phyloP scores from a whole-genome alignment of 2,329 filamentous ascomycete genomes.

The Arthrobotrys iridis region DNA sequence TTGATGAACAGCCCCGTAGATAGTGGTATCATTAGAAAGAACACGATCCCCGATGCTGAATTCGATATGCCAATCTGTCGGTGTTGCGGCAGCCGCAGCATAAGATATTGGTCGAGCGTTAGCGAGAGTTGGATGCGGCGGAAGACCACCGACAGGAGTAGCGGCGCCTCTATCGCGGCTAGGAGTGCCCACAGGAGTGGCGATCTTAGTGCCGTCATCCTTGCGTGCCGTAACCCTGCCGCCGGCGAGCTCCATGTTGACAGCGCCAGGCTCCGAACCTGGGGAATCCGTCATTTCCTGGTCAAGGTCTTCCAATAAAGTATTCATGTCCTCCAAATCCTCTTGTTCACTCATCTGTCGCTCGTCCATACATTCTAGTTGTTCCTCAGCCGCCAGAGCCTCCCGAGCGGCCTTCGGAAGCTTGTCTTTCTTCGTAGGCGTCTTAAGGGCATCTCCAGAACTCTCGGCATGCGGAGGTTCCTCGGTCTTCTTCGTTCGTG shows the following conservation, averaged over 20 bases:
- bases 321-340: constrained; percentile 73
- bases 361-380: constrained; percentile 92
- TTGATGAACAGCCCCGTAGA: constrained; percentile 88
- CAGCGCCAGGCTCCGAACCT: constrained; percentile 83
- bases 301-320: constrained; percentile 89
- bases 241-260: constrained; percentile 88
- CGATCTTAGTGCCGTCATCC: constrained; percentile 87
- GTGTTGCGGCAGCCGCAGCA: constrained; percentile 81
- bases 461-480: constrained; percentile 42
- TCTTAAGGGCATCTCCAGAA: constrained; percentile 55
- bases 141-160: constrained; percentile 63
- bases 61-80: constrained; percentile 97
- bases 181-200: constrained; percentile 76
- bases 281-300: constrained; percentile 78
- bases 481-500: constrained; percentile 42
- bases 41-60: constrained; percentile 87
- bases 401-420: constrained; percentile 49
- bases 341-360: constrained; percentile 74
- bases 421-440: constrained; percentile 55
- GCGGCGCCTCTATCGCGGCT: constrained; percentile 63
- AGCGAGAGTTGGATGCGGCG: constrained; percentile 58
- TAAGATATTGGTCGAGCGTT: constrained; percentile 77
- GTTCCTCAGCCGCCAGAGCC: constrained; percentile 65
- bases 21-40: constrained; percentile 89
- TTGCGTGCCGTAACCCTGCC: constrained; percentile 91